Evolutionary conservation across 139 green algal genomes (phyloP), one percentile per base, ranked within the genome.

Genomic region (Picochlorum costavermella): DNA sequence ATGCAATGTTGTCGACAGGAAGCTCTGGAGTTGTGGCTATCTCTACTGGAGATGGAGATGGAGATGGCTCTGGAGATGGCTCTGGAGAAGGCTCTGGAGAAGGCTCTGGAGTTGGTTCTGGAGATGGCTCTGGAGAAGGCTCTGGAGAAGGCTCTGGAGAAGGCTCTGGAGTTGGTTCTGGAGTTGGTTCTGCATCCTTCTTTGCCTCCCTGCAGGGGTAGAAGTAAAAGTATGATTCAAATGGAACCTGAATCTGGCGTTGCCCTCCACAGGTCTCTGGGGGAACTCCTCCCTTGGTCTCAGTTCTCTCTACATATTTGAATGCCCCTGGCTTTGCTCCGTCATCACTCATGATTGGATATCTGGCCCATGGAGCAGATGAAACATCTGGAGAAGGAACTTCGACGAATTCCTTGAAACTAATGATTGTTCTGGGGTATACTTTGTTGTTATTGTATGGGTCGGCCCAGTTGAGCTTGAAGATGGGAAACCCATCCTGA

Each of bases 331-430:
- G 46, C 3, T 8, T 30, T 17, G 17, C 17, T 20, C 50, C 50
- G 16, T 30, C 25, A 11, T 59, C 50, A 14, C 23, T 37, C 50
- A 59, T 33, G 23, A 59, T 25, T 59, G 12, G 20, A 33, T 59
- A 59, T 17, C 50, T 20, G 11, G 50, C 50, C 50, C 50, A 59
- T 8, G 50, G 50, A 40, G 50, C 48, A 55, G 10, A 14, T 5
- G 23, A 10, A 13, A 6, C 23, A 29, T 30, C 25, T 6, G 50
- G 50, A 59, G 50, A 59, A 33, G 50, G 50, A 40, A 59, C 20
- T 25, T 59, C 50, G 6, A 59, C 50, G 33, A 59, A 59, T 25
- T 59, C 50, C 28, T 59, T 59, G 50, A 59, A 59, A 8, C 17
- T 59, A 23, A 59, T 25, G 13, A 59, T 25, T 2, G n/a, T 59